Base-by-base conservation (phyloP, 345 rosid genomes). In the Pelargonium nanum region DNA sequence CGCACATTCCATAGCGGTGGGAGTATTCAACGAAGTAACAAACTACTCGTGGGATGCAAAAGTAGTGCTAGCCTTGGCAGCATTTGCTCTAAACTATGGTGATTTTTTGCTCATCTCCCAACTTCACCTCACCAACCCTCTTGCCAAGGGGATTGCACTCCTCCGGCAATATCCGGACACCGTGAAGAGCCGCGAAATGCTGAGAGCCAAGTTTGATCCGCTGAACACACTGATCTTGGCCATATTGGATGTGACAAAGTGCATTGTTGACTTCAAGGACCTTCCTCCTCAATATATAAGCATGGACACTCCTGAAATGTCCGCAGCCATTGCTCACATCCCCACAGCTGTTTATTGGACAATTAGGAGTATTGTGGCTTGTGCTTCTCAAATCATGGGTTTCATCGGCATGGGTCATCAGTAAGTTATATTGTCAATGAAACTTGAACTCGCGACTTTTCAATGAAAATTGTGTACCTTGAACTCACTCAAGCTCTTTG, bases 341-440 rank as follows among this genome's bases (percentile, higher is more conserved):
- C 89, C 93, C 17, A 73, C 66, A 0, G 82, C 93, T 20, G 82
- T 75, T 51, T 83, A 86, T 65, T 84, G 89, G 89, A 78, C 81
- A 23, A 65, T 81, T 28, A 61, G 81, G 22, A 72, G 83, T 10
- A 55, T 57, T 0, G 70, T 86, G 22, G 83, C 81, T 24, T 78
- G 85, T 56, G 70, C 81, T 2, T 64, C 81, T 7, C 81, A 81
- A 65, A 74, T 83, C 60, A 61, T 60, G 40, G 68, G 78, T 60
- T 78, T 81, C 40, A 48, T 74, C 57, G 82, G 82, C 59, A 55
- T 66, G 78, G 72, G 80, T 6, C 70, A 75, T 4, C 89, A 83
- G 93, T 86, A 81, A 19, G 83, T 69, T 22, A 19, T 22, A 15
- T 51, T 8, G 59, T n/a, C n/a, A n/a, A n/a, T n/a, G n/a, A n/a